Evolutionary conservation across 2,329 filamentous ascomycete genomes (phyloP), one percentile per base, ranked within the genome.

Genomic region (Aspergillus ibericus): DNA sequence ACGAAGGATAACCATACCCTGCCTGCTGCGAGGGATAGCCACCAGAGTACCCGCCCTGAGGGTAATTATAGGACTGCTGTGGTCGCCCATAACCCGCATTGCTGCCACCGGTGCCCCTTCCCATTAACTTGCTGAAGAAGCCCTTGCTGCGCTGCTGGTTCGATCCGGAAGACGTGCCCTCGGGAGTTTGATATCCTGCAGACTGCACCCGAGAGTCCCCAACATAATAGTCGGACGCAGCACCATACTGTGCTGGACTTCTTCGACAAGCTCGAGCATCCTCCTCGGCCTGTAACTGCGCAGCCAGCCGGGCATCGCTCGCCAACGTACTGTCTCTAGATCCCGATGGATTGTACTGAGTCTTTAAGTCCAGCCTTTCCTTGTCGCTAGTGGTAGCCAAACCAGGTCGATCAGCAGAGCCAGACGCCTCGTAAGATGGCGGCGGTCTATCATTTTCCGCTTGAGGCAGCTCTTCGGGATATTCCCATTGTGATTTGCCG

Each of bases 401-500:
- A 65, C 78, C 61, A 71, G 80, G 57, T 67, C 75, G 65, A 68
- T 78, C 66, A 63, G 81, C 72, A 25, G 80, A 68, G 40, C 81
- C 78, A 22, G 81, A 78, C 12, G 82, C 78, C 75, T 93, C 92
- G 36, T 86, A 89, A 5, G 81, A 75, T 12, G 88, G 78, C 1
- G 80, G 72, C 46, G 74, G 66, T 36, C 75, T 71, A 27, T 61
- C 40, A 32, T 32, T 32, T 58, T 63, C 51, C 47, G 58, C 34
- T 16, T 85, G 83, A 53, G 86, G 86, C 44, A 90, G 88, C 54
- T 82, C 82, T 36, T 87, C 91, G 16, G 92, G 92, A 66, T 86
- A 88, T 4, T 96, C 90, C 93, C 93, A 97, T 82, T 93, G 90
- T 5, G 93, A 96, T 72, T 89, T 83, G 70, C 95, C 95, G 64